Evolutionary conservation across 768 basidiomycete genomes (phyloP).

Genomic region (Boletus coccyginus): DNA sequence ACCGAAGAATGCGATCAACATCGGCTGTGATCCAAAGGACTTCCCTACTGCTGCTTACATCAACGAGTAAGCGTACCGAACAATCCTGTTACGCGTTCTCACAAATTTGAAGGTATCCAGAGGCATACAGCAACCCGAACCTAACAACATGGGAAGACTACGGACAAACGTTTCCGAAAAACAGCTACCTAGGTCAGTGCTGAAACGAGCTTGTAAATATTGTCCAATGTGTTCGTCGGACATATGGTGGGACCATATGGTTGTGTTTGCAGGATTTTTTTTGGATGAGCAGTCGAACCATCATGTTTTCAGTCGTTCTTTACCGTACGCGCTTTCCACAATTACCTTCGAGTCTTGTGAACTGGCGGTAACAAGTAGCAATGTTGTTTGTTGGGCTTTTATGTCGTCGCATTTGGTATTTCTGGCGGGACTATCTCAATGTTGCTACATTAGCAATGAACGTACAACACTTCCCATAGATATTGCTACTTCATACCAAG

Average conservation of each 20-base stretch:
- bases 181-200: conserved; percentile 57
- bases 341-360: not conserved
- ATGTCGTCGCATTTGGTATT: conserved; percentile 2
- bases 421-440: not conserved
- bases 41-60: conserved; percentile 86
- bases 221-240: conserved; percentile 5
- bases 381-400: conserved; percentile 10
- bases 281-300: conserved; percentile 4
- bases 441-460: conserved; percentile 23
- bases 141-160: conserved; percentile 71
- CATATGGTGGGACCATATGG: conserved; percentile 2
- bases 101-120: conserved; percentile 40
- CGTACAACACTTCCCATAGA: conserved; percentile 29
- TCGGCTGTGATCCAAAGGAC: conserved; percentile 79
- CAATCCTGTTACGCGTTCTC: not conserved
- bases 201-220: conserved; percentile 25
- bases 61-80: conserved; percentile 45
- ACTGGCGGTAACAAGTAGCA: not conserved
- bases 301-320: conserved; percentile 20
- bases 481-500: conserved; percentile 22
- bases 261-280: conserved; percentile 15
- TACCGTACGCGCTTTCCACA: conserved; percentile 14
- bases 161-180: conserved; percentile 69
- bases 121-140: conserved; percentile 82
- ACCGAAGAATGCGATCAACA: conserved; percentile 59